Conservation (phyloP, 2,329 filamentous ascomycete genomes). For the Clonostachys solani region DNA sequence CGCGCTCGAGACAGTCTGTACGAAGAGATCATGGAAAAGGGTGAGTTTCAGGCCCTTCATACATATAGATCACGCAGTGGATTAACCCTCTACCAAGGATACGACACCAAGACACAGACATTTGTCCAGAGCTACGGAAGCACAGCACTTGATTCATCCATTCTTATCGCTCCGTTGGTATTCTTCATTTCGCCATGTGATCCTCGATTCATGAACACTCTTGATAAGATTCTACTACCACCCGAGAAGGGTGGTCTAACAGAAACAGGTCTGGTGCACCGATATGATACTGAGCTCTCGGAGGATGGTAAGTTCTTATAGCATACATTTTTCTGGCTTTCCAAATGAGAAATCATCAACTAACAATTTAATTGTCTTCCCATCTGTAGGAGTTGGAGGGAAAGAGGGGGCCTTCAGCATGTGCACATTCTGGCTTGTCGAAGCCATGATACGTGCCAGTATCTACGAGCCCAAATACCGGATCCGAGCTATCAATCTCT, state of each 20-base stretch:
- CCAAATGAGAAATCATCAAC: neutral
- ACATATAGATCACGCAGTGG: neutral
- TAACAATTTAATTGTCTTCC: neutral
- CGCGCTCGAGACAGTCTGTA: conserved; percentile 63
- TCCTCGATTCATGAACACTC: conserved; percentile 67
- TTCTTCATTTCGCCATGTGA: conserved; percentile 79
- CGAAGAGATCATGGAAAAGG: conserved; percentile 74
- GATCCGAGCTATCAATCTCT: conserved; percentile 59
- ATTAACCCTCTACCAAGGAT: conserved; percentile 38
- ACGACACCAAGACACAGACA: conserved; percentile 63
- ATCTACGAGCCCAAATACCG: conserved; percentile 63
- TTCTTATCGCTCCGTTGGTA: conserved; percentile 72
- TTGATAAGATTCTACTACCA: conserved; percentile 66
- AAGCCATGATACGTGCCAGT: conserved; percentile 67
- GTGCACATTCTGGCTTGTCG: conserved; percentile 81
- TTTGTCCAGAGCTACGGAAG: conserved; percentile 73
- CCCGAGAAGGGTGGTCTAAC: conserved; percentile 74
- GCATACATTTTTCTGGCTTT: conserved; percentile 3
- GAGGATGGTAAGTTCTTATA: conserved; percentile 55
- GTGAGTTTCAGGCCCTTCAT: conserved; percentile 15
- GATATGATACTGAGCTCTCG: conserved; percentile 65
- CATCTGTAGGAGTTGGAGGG: conserved; percentile 60
- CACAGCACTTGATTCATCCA: conserved; percentile 68
- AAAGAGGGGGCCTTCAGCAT: conserved; percentile 74
- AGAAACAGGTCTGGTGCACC: conserved; percentile 70